Conservation (phyloP, 208 protist species). For the Vickermania ingenoplastis region DNA sequence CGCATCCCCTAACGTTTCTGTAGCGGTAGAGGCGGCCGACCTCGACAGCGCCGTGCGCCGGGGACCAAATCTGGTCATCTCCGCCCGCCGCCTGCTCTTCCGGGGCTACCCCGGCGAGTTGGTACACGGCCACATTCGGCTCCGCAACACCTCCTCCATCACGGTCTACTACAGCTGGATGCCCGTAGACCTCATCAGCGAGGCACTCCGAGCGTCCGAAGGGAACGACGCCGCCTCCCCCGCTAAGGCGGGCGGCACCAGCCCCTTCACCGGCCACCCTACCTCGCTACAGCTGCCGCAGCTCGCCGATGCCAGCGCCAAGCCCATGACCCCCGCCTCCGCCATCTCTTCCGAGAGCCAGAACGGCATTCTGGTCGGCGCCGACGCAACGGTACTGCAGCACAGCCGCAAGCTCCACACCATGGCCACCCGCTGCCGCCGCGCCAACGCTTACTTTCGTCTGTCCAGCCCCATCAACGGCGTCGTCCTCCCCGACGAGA, state of each 20-base stretch:
- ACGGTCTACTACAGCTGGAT: constrained; percentile 81
- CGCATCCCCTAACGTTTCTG: not conserved
- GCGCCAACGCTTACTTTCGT: constrained; percentile 34
- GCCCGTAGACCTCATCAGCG: constrained; percentile 23
- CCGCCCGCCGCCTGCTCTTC: constrained; percentile 45
- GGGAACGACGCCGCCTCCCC: not conserved
- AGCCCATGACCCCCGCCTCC: not conserved
- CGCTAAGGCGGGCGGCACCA: not conserved
- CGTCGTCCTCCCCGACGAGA: constrained; percentile 57
- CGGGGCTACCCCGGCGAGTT: constrained; percentile 35
- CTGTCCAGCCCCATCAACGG: constrained; percentile 61
- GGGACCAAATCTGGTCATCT: constrained; percentile 39
- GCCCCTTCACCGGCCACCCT: not conserved
- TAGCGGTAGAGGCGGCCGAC: not conserved
- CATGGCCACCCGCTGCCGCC: constrained; percentile 23
- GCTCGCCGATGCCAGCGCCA: not conserved
- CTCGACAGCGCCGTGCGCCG: constrained; percentile 3
- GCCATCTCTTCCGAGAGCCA: not conserved
- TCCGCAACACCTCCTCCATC: constrained; percentile 53
- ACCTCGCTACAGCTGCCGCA: not conserved
- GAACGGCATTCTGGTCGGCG: not conserved
- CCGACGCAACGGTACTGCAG: not conserved
- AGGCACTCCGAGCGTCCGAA: constrained; percentile 10
- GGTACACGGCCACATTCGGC: constrained; percentile 32
- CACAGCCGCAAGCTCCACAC: constrained; percentile 18